Evolutionary conservation across 257 asterid species (phyloP).

Genomic region (Solanum clarkiae): DNA sequence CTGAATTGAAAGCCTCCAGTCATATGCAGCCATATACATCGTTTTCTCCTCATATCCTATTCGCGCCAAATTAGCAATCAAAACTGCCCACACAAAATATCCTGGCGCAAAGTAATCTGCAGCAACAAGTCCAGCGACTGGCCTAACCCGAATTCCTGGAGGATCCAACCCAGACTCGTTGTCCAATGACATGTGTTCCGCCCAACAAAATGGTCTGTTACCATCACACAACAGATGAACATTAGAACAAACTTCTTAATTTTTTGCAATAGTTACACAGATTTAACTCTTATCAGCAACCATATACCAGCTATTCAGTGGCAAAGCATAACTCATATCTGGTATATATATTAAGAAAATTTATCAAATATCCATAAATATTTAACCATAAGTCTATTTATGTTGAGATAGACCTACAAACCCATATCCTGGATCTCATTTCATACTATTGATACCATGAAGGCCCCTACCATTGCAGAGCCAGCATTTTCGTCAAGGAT

Average conservation of each 20-base stretch:
- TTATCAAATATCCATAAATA: not conserved
- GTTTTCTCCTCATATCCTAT: conserved; percentile 92
- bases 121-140: conserved; percentile 93
- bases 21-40: conserved; percentile 97
- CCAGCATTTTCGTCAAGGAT: no score
- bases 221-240: not conserved
- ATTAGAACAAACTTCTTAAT: not conserved
- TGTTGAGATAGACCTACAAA: not conserved
- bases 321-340: not conserved
- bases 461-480: no score
- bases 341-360: not conserved
- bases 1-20: conserved; percentile 95
- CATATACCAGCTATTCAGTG: not conserved
- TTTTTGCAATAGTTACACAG: not conserved
- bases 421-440: not conserved
- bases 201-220: conserved; percentile 91
- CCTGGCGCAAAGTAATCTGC: conserved; percentile 97
- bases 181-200: conserved; percentile 88
- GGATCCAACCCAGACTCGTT: conserved; percentile 95
- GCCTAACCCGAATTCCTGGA: conserved; percentile 71
- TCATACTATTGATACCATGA: not conserved
- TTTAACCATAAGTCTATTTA: not conserved
- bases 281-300: not conserved
- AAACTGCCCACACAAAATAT: conserved; percentile 96
- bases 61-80: conserved; percentile 75